Conservation (phyloP, 2,329 filamentous ascomycete genomes). For the Colletotrichum salicis region DNA sequence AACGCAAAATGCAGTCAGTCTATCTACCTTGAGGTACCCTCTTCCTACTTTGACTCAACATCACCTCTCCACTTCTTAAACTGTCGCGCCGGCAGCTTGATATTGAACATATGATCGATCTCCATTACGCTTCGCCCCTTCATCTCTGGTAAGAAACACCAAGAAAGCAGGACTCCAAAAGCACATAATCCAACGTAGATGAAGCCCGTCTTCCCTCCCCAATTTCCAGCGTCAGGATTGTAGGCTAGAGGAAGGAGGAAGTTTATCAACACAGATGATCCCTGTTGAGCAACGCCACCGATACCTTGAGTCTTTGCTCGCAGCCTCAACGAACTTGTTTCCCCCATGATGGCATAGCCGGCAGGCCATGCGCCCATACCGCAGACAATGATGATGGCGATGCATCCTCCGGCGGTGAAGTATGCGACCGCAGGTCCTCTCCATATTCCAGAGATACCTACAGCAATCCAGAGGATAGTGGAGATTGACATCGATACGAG, state of each 20-base stretch:
- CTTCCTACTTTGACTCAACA: background rate
- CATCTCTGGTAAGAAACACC: constrained; percentile 62
- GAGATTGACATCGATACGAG: constrained; percentile 45
- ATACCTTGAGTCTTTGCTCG: constrained; percentile 56
- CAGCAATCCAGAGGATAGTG: constrained; percentile 51
- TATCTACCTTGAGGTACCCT: no score
- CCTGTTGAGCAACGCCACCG: constrained; percentile 52
- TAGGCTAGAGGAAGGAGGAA: constrained; percentile 62
- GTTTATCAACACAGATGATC: constrained; percentile 49
- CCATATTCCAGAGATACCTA: constrained; percentile 59
- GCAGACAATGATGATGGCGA: constrained; percentile 54
- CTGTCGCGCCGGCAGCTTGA: constrained; percentile 62
- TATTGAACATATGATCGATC: constrained; percentile 69
- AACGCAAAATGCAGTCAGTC: no score
- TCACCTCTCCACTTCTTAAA: constrained; percentile 53
- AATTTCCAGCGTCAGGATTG: constrained; percentile 49
- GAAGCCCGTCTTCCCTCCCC: constrained; percentile 53
- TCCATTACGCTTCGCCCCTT: constrained; percentile 51
- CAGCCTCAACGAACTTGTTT: constrained; percentile 54
- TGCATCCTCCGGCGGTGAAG: constrained; percentile 51
- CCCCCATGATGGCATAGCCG: constrained; percentile 53
- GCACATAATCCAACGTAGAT: constrained; percentile 49
- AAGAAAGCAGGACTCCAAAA: constrained; percentile 50
- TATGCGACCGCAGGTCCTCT: constrained; percentile 49
- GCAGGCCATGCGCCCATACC: constrained; percentile 54